Percentiles rank a stretch among this genome's conserved stretches.
Evolutionary conservation across 2,329 filamentous ascomycete species (phyloP).

Genomic region (Diaporthe sp.): DNA sequence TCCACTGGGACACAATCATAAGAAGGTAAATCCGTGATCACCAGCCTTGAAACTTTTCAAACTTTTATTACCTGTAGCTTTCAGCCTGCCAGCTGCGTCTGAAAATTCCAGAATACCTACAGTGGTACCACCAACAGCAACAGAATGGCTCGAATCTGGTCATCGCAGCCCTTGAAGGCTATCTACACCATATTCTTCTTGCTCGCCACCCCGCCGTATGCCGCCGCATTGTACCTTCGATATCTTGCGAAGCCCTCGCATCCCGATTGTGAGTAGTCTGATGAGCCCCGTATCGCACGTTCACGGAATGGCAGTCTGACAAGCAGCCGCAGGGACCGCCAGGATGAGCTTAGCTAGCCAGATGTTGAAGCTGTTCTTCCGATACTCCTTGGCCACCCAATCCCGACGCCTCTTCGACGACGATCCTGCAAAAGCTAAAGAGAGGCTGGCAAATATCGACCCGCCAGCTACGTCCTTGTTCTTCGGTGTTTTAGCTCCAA

Average conservation of each 20-base stretch:
- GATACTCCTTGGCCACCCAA: conserved; percentile 28
- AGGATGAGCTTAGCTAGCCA: conserved; percentile 35
- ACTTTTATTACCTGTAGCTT: no score
- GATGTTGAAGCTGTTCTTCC: conserved; percentile 35
- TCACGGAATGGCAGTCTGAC: not conserved
- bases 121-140: no score
- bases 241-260: conserved; percentile 40
- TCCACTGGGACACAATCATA: no score
- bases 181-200: conserved; percentile 10
- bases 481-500: conserved; percentile 36
- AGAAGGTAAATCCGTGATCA: no score
- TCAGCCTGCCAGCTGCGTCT: no score
- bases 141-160: conserved; percentile 8
- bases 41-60: no score
- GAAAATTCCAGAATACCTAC: no score
- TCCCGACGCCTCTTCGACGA: conserved; percentile 39
- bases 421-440: conserved; percentile 35
- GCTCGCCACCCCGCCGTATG: conserved; percentile 8
- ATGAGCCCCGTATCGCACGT: not conserved
- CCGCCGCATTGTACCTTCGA: conserved; percentile 34
- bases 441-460: conserved; percentile 41
- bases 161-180: conserved; percentile 8
- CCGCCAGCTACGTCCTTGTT: conserved; percentile 33
- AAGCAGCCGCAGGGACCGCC: conserved; percentile 27
- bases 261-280: conserved; percentile 38